Conservation (phyloP, 208 protist species). For the Borovskyia barvae region DNA sequence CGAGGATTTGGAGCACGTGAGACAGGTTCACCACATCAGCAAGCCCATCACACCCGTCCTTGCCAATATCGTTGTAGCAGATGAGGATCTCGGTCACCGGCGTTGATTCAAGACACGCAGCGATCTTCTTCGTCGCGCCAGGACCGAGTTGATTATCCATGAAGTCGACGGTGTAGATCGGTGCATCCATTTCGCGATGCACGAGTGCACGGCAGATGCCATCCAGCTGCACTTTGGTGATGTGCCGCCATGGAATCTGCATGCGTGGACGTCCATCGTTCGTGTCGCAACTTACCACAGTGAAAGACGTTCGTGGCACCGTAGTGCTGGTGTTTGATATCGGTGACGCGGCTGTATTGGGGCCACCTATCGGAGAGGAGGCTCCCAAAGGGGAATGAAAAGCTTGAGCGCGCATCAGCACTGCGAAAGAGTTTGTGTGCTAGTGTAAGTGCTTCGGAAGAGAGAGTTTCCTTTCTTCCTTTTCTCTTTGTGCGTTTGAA, state of each 20-base stretch:
- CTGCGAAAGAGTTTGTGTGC: too few relatives aligned
- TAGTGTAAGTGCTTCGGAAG: too few relatives aligned
- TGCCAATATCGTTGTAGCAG: constrained; percentile 89
- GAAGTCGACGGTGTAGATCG: constrained; percentile 64
- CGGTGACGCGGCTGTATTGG: too few relatives aligned
- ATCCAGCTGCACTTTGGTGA: constrained; percentile 52
- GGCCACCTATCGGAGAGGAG: too few relatives aligned
- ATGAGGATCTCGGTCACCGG: constrained; percentile 67
- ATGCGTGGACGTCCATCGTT: constrained; percentile 25
- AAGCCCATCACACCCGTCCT: constrained; percentile 86
- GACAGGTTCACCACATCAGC: constrained; percentile 74
- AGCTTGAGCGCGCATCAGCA: too few relatives aligned
- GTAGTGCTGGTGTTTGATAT: too few relatives aligned
- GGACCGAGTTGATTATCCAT: constrained; percentile 88
- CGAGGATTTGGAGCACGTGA: constrained; percentile 58
- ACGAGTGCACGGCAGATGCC: constrained; percentile 54
- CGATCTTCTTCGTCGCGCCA: constrained; percentile 44
- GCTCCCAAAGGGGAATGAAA: too few relatives aligned
- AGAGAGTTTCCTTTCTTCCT: too few relatives aligned
- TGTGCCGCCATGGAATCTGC: constrained; percentile 59
- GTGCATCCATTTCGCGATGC: constrained; percentile 48
- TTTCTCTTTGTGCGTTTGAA: not conserved
- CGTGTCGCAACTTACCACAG: constrained; percentile 8
- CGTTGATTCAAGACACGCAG: constrained; percentile 59
- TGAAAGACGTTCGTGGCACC: constrained; percentile 11